Conservation (phyloP, 257 asterid species). For the Nemophila menziesii region DNA sequence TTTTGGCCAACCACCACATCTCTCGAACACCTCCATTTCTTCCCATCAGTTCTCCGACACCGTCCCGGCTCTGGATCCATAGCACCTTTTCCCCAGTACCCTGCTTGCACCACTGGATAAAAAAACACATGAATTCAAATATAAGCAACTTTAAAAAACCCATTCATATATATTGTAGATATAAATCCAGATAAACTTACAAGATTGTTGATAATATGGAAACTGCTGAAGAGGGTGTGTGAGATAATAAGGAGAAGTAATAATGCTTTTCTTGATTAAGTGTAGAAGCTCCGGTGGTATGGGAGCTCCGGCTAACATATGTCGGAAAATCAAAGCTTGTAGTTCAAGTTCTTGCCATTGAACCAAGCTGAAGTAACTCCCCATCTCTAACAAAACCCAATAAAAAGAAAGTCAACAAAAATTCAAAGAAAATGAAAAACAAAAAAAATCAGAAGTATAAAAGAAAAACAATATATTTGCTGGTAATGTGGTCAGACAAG, state of each 20-base stretch:
- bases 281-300: conserved; percentile 71
- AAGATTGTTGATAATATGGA: conserved; percentile 40
- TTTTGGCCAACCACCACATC: conserved; percentile 81
- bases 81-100: conserved; percentile 20
- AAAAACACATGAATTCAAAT: not conserved
- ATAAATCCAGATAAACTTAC: conserved; percentile 28
- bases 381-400: conserved; percentile 33
- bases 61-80: conserved; percentile 99
- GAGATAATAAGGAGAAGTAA: conserved; percentile 28
- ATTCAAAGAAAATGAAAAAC: not conserved
- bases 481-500: not conserved
- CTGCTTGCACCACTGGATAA: conserved; percentile 43
- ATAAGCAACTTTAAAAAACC: too few species aligned
- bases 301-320: conserved; percentile 72
- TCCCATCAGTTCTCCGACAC: conserved; percentile 92
- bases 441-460: not conserved
- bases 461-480: not conserved
- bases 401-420: not conserved
- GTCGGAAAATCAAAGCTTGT: conserved; percentile 76
- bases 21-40: conserved; percentile 94
- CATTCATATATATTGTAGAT: too few species aligned
- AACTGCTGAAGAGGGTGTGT: conserved; percentile 32
- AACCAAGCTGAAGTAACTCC: conserved; percentile 59
- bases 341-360: conserved; percentile 97
- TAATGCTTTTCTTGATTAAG: conserved; percentile 62